phyloP scores from a whole-genome alignment of 352 stramenopile species.

The Paralagenidium karlingii region DNA sequence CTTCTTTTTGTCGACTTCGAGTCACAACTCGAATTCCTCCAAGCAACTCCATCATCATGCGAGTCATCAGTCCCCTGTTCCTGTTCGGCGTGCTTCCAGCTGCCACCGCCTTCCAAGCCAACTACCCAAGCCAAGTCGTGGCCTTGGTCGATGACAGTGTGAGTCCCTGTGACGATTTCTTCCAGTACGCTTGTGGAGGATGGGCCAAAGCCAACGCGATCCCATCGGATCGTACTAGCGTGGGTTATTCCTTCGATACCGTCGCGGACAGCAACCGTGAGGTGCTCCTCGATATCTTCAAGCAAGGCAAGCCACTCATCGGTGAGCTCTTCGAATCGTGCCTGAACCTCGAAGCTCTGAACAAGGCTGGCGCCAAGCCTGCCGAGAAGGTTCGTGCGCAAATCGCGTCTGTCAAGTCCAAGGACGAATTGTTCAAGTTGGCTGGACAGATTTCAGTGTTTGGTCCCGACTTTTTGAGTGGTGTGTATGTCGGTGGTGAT shows the following conservation, averaged over 20 bases:
- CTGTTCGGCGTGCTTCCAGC: no score
- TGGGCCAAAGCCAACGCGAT: constrained; percentile 35
- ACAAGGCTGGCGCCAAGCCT: constrained; percentile 21
- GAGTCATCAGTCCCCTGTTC: no score
- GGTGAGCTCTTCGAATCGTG: constrained; percentile 45
- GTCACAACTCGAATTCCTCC: no score
- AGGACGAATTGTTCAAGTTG: constrained; percentile 29
- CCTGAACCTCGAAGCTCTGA: constrained; percentile 44
- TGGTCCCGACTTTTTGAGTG: constrained; percentile 73
- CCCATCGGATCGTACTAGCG: constrained; percentile 8
- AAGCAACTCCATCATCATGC: no score
- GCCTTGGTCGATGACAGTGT: constrained; percentile 25
- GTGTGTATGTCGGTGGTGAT: constrained; percentile 53
- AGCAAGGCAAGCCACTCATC: constrained; percentile 47
- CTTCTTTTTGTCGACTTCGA: no score
- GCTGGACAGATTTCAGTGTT: constrained; percentile 34
- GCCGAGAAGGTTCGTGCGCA: constrained; percentile 19
- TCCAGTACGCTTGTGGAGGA: constrained; percentile 44
- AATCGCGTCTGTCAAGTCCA: constrained; percentile 19
- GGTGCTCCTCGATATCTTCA: constrained; percentile 37
- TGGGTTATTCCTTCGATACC: constrained; percentile 27
- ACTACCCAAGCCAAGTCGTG: constrained; percentile 9
- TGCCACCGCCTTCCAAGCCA: no score
- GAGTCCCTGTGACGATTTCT: constrained; percentile 61
- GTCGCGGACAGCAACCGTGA: constrained; percentile 36